These are phyloP conservation scores for Cercis canadensis DNA, from an alignment of 306 rosid genomes.

Conservation along the genomic window DNA sequence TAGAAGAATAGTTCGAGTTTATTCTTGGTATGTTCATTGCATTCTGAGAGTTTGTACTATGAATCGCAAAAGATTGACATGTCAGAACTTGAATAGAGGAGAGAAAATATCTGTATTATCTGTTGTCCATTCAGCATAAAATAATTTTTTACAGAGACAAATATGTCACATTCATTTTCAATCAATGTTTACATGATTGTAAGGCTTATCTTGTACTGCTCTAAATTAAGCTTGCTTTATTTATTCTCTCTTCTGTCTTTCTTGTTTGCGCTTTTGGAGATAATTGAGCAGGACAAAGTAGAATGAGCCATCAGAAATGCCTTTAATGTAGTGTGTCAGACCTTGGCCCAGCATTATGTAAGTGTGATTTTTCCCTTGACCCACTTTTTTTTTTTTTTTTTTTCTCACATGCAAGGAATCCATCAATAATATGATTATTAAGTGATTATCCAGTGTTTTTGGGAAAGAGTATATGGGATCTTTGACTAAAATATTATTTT, in stretches of 20 bases:
- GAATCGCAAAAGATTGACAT: conserved; percentile 8
- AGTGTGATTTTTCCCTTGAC: background rate
- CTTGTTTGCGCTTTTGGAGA: no score
- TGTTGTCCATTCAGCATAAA: conserved; percentile 20
- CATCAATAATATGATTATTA: background rate
- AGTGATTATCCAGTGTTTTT: background rate
- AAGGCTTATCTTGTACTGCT: background rate
- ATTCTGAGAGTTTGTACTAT: no score
- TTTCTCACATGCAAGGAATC: background rate
- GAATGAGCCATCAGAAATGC: background rate
- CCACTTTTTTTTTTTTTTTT: no score
- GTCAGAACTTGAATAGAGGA: conserved; percentile 9
- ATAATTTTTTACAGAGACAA: background rate
- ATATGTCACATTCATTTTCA: no score
- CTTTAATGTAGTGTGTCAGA: conserved; percentile 1
- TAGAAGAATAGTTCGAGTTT: no score
- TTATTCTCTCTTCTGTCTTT: background rate
- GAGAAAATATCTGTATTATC: background rate
- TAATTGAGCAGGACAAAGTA: background rate
- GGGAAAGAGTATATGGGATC: conserved; percentile 1
- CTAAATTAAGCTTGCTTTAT: background rate
- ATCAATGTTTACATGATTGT: background rate
- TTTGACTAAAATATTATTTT: no score
- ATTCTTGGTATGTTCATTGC: no score
- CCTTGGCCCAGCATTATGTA: background rate